Evolutionary conservation across 2,329 filamentous ascomycete species (phyloP).

Genomic region (Paraphaeosphaeria sporulosa): DNA sequence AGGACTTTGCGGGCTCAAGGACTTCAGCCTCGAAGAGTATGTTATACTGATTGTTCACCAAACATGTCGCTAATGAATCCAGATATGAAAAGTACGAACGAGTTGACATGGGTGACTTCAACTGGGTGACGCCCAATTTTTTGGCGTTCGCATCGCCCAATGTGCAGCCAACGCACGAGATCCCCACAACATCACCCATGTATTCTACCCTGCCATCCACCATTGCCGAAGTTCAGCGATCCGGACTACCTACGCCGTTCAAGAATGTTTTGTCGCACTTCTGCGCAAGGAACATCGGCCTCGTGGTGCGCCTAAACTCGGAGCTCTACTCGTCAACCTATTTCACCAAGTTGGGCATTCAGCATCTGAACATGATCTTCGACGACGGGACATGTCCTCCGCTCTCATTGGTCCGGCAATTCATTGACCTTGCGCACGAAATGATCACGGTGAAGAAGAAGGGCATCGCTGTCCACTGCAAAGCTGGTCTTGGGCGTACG

Average conservation of each 20-base stretch:
- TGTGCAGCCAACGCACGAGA: slow-evolving; percentile 75
- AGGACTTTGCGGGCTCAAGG: slow-evolving; percentile 86
- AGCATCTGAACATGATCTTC: slow-evolving; percentile 99
- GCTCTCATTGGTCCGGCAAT: slow-evolving; percentile 87
- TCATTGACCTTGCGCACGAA: slow-evolving; percentile 92
- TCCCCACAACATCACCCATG: slow-evolving; percentile 74
- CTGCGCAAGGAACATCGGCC: slow-evolving; percentile 82
- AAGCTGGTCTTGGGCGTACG: slow-evolving; percentile 92
- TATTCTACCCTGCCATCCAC: slow-evolving; percentile 79
- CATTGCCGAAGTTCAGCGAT: slow-evolving; percentile 73
- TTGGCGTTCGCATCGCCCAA: slow-evolving; percentile 96
- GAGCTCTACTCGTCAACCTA: slow-evolving; percentile 96
- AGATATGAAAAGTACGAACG: slow-evolving; percentile 92
- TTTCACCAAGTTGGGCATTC: slow-evolving; percentile 93
- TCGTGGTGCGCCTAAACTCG: slow-evolving; percentile 95
- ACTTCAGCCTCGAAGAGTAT: slow-evolving; percentile 91
- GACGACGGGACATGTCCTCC: slow-evolving; percentile 97
- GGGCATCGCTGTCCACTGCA: slow-evolving; percentile 97
- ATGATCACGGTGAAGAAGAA: slow-evolving; percentile 91
- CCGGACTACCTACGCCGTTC: slow-evolving; percentile 82
- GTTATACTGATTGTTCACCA: slow-evolving; percentile 31
- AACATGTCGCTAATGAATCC: slow-evolving; percentile 27
- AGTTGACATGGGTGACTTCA: slow-evolving; percentile 99
- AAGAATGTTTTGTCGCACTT: slow-evolving; percentile 96
- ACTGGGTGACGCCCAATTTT: slow-evolving; percentile 96